These are phyloP conservation scores for Ophiostoma pallidulum DNA, from an alignment of 2,329 filamentous ascomycete species.

Conservation along the genomic window DNA sequence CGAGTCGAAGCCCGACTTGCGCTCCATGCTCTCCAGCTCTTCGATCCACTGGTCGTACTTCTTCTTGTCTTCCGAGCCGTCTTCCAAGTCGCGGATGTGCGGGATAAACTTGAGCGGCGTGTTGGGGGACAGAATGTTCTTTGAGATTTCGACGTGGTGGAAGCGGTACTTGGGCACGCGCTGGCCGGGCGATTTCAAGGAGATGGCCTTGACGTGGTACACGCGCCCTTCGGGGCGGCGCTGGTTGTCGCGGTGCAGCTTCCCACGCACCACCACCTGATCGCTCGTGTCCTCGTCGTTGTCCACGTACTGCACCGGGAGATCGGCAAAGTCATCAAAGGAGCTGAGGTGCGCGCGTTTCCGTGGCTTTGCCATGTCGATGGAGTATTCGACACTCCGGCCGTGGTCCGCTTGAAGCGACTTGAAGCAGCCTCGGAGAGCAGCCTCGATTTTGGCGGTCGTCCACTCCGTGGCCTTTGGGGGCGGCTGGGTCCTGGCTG, in stretches of 20 bases:
- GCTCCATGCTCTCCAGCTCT: conserved; percentile 48
- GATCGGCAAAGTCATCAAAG: conserved; percentile 37
- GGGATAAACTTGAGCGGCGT: conserved; percentile 52
- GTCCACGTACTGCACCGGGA: conserved; percentile 29
- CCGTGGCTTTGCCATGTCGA: conserved; percentile 26
- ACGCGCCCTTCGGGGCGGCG: conserved; percentile 9
- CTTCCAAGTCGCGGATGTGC: conserved; percentile 47
- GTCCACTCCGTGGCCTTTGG: conserved; percentile 31
- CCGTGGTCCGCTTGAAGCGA: conserved; percentile 39
- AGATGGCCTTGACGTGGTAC: conserved; percentile 25
- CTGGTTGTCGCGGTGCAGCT: conserved; percentile 21
- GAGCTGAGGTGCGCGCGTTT: conserved; percentile 8
- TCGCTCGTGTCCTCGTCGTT: conserved; percentile 23
- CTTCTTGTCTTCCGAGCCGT: conserved; percentile 39
- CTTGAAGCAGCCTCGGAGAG: conserved; percentile 30
- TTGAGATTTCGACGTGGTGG: conserved; percentile 50
- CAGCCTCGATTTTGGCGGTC: conserved; percentile 32
- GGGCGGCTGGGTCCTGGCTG: background rate
- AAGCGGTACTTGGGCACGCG: conserved; percentile 50
- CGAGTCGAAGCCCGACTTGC: conserved; percentile 47
- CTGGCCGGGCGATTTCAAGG: conserved; percentile 40
- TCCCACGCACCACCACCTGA: conserved; percentile 41
- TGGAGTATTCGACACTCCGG: conserved; percentile 34
- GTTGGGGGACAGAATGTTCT: conserved; percentile 50
- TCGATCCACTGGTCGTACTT: conserved; percentile 48